Conservation (phyloP, 2,329 filamentous ascomycete species). For the Aspergillus sp. region DNA sequence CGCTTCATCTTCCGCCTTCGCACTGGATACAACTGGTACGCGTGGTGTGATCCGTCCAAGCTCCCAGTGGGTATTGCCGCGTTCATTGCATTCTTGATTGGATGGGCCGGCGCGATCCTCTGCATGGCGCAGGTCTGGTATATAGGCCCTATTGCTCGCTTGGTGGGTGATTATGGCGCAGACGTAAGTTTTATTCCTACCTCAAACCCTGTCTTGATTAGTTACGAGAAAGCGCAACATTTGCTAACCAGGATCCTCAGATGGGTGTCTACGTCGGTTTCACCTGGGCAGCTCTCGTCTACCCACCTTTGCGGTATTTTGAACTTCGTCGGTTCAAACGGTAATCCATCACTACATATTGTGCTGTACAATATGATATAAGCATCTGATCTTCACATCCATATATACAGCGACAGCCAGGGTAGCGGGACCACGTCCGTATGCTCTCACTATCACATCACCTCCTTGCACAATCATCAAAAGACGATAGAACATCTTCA, state of each 20-base stretch:
- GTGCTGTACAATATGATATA: neutral
- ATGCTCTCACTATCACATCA: too few species aligned
- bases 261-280: constrained; percentile 64
- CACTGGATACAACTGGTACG: constrained; percentile 57
- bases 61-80: constrained; percentile 64
- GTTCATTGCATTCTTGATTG: constrained; percentile 60
- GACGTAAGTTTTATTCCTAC: constrained; percentile 46
- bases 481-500: too few species aligned
- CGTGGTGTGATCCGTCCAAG: constrained; percentile 59
- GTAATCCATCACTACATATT: constrained; percentile 23
- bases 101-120: constrained; percentile 64
- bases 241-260: constrained; percentile 22
- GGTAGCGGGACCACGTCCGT: neutral
- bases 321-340: constrained; percentile 53
- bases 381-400: neutral
- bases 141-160: constrained; percentile 60
- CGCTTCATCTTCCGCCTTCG: constrained; percentile 60
- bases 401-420: neutral
- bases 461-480: too few species aligned
- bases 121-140: constrained; percentile 72
- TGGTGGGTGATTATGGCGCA: constrained; percentile 58
- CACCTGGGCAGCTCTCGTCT: constrained; percentile 58
- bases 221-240: constrained; percentile 2
- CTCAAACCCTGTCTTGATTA: neutral
- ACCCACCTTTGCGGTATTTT: constrained; percentile 52